Base-by-base conservation (phyloP, 106 monocot genomes). In the Hemerocallis citrina region DNA sequence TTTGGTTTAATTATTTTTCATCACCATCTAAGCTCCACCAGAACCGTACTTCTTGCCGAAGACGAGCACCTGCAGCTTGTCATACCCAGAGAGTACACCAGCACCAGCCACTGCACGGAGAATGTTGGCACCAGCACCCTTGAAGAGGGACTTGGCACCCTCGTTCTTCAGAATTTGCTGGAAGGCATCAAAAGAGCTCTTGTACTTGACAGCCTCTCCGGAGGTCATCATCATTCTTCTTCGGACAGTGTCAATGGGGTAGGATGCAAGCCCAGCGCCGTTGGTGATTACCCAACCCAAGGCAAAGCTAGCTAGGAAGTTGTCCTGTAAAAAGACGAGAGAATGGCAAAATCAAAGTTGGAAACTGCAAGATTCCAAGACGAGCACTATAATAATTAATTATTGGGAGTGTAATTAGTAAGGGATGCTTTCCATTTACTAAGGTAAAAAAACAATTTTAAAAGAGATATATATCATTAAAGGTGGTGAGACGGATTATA, bases 161-260 rank as follows among this genome's bases (percentile, higher is more conserved):
- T 65, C 65, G 13, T 65, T 65, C 65, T 65, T 65, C 50, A 65
- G 21, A 15, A 65, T 65, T 46, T 65, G 65, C 2, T 29, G 32
- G 27, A 65, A 65, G 1, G 65, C 65, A 38, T 65, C 65, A 20
- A 65, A 20, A 0, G 65, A 65, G 51, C 65, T 52, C 65, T 65
- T 65, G 65, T 65, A 65, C 52, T 65, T 65, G 7, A 65, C 50
- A 14, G 65, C 65, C 52, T 65, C 65, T 22, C 65, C 65, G 6
- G 65, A 65, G 1, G 65, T 65, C 65, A 65, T 65, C 65, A 65
- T 65, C 65, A 65, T 65, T 16, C 65, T 50, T 52, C 65, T 51
- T 8, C 65, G 65, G 15, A 65, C 50, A 7, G 65, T 65, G 36
- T 65, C 65, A 13, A 65, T 65, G 1, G 65, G 65, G 32, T 65